These are phyloP conservation scores for Rasamsonia emersonii DNA, from an alignment of 2,329 filamentous ascomycete genomes.

Conservation along the genomic window DNA sequence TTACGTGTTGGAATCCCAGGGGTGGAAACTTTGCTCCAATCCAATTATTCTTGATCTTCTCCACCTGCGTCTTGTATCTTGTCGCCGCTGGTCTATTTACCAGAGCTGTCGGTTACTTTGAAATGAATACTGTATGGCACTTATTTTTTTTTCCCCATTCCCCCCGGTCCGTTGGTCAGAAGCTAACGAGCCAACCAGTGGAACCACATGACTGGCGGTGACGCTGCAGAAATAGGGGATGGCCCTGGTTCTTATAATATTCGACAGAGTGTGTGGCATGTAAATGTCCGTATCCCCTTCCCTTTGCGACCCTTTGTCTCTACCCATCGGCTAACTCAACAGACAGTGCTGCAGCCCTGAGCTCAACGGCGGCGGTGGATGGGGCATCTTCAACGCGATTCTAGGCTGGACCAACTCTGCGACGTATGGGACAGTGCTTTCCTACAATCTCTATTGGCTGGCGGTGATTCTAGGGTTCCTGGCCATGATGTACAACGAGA, in stretches of 20 bases:
- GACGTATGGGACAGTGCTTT: slow-evolving; percentile 76
- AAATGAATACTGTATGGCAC: slow-evolving; percentile 45
- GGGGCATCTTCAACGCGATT: slow-evolving; percentile 80
- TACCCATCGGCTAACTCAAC: neutral
- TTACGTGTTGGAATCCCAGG: slow-evolving; percentile 17
- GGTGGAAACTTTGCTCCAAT: slow-evolving; percentile 54
- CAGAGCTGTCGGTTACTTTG: slow-evolving; percentile 63
- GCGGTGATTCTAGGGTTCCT: slow-evolving; percentile 58
- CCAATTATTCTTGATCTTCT: slow-evolving; percentile 69
- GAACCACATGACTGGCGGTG: slow-evolving; percentile 49
- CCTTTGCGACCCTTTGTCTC: neutral
- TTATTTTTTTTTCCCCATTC: neutral
- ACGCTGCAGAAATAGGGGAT: slow-evolving; percentile 54
- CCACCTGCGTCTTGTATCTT: slow-evolving; percentile 74
- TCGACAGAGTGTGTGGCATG: slow-evolving; percentile 68
- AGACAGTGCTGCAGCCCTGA: slow-evolving; percentile 65
- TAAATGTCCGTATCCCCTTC: slow-evolving; percentile 51
- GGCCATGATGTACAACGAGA: slow-evolving; percentile 35
- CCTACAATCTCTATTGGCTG: slow-evolving; percentile 84
- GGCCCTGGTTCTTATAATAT: slow-evolving; percentile 76
- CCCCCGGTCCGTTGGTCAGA: neutral
- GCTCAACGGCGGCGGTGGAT: slow-evolving; percentile 64
- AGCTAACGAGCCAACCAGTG: too few relatives aligned
- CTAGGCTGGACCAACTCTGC: slow-evolving; percentile 84
- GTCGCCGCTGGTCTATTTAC: slow-evolving; percentile 77